phyloP scores from a whole-genome alignment of 1,139 yeast genomes.

The Suhomyces wounanorum region DNA sequence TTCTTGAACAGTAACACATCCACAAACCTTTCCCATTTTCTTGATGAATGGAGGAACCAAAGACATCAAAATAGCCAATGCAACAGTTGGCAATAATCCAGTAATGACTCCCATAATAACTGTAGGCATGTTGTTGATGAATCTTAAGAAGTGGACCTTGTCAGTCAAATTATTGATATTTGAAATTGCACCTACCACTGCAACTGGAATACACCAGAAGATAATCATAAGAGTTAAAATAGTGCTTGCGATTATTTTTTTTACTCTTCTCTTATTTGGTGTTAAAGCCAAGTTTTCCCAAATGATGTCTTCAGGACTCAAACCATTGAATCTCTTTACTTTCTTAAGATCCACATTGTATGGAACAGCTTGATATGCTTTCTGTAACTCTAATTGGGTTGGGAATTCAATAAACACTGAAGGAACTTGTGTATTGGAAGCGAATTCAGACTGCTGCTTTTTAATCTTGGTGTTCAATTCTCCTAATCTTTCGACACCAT shows the following conservation, averaged over 20 bases:
- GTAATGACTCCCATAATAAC: conserved; percentile 65
- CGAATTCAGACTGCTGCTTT: conserved; percentile 54
- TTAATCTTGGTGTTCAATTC: conserved; percentile 66
- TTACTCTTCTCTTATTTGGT: conserved; percentile 42
- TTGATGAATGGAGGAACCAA: conserved; percentile 77
- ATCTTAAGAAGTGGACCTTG: conserved; percentile 62
- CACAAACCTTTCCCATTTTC: conserved; percentile 68
- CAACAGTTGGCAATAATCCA: conserved; percentile 72
- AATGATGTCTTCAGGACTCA: conserved; percentile 72
- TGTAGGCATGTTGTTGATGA: conserved; percentile 63
- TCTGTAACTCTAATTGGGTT: conserved; percentile 83
- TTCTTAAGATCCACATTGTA: conserved; percentile 66
- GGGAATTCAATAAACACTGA: conserved; percentile 88
- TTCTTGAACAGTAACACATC: conserved; percentile 67
- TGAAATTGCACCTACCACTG: conserved; percentile 78
- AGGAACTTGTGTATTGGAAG: conserved; percentile 52
- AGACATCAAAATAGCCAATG: conserved; percentile 68
- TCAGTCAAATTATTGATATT: conserved; percentile 65
- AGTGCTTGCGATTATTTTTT: conserved; percentile 43
- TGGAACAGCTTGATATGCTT: conserved; percentile 80
- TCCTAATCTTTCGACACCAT: conserved; percentile 66
- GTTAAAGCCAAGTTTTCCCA: conserved; percentile 71
- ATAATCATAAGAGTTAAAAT: conserved; percentile 57
- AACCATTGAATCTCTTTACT: conserved; percentile 62
- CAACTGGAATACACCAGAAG: conserved; percentile 87